Evolutionary conservation across 1,284 basidiomycete species (phyloP).

Genomic region (Uromyces viciae-fabae): DNA sequence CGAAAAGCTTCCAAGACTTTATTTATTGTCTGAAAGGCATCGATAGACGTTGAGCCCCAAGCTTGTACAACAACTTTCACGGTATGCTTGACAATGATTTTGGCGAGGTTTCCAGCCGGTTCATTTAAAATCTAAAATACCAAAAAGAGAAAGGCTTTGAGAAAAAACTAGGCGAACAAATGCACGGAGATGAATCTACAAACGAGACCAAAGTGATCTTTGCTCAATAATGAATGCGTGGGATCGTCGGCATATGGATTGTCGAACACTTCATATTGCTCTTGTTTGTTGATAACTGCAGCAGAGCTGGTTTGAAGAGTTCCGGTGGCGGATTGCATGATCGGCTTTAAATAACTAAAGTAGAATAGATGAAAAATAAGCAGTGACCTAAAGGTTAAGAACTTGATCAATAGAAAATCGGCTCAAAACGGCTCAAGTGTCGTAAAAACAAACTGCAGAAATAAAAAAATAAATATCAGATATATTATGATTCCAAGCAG

Average conservation of each 20-base stretch:
- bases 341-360: slow-evolving; percentile 41
- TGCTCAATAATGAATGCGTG: slow-evolving; percentile 52
- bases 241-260: slow-evolving; percentile 54
- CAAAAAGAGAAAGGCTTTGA: not conserved
- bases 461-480: slow-evolving; percentile 2
- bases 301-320: slow-evolving; percentile 42
- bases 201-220: slow-evolving; percentile 54
- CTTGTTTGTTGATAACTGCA: slow-evolving; percentile 46
- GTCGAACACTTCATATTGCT: slow-evolving; percentile 44
- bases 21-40: slow-evolving; percentile 33
- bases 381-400: not conserved
- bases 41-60: slow-evolving; percentile 60
- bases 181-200: not conserved
- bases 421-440: slow-evolving; percentile 46
- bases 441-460: slow-evolving; percentile 43
- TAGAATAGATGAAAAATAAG: not conserved
- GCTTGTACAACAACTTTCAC: slow-evolving; percentile 71
- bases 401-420: not conserved
- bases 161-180: not conserved
- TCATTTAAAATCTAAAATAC: slow-evolving; percentile 53
- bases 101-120: slow-evolving; percentile 55
- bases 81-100: slow-evolving; percentile 61
- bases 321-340: slow-evolving; percentile 45
- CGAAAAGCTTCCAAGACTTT: slow-evolving; percentile 45
- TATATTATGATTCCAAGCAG: not conserved